Evolutionary conservation across 306 rosid genomes (phyloP), one percentile per base, ranked within the genome.

Genomic region (Lagenaria siceraria): DNA sequence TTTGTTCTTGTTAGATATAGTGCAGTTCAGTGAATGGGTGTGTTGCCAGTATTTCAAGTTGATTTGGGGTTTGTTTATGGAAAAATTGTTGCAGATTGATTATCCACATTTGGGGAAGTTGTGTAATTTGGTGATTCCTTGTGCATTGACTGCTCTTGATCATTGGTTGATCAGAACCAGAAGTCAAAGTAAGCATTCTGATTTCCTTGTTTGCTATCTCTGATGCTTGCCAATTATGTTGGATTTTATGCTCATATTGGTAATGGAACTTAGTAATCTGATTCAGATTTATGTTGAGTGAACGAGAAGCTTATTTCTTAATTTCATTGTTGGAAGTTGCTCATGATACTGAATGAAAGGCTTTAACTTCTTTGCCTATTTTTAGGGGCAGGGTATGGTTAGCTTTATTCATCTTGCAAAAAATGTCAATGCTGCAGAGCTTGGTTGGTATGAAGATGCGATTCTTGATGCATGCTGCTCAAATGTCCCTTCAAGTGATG

Each of bases 381-480:
- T 86, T 81, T 87, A 95, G 98, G 92, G 91, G 58, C 97, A 95
- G 86, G 97, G 93, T 78, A 87, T 92, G 97, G 55, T 88, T 80
- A 74, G 88, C 83, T 80, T 92, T 78, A 56, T 58, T 15, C 97
- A 90, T 84, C 77, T 95, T 25, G 92, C 82, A 0, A 89, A 85
- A 82, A 89, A 90, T 82, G 92, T 95, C 64, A 79, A 80, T 79
- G 82, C 89, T 58, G 80, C 85, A 52, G 92, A 87, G 80, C 89
- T 92, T 42, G 87, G 90, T 78, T 82, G 87, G 82, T 89, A 83
- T 78, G 88, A 76, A 62, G 97, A 92, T 82, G 98, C 85, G 78
- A 87, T 92, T 77, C 93, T 94, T 81, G 98, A 94, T 90, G 97
- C 96, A 3, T 94, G 98, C 88, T 92, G 98, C 92, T 92, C 92